Percentiles rank a stretch among this genome's conserved stretches.
These are phyloP conservation scores for Quercus agrifolia DNA, from an alignment of 306 rosid genomes.

Conservation along the genomic window DNA sequence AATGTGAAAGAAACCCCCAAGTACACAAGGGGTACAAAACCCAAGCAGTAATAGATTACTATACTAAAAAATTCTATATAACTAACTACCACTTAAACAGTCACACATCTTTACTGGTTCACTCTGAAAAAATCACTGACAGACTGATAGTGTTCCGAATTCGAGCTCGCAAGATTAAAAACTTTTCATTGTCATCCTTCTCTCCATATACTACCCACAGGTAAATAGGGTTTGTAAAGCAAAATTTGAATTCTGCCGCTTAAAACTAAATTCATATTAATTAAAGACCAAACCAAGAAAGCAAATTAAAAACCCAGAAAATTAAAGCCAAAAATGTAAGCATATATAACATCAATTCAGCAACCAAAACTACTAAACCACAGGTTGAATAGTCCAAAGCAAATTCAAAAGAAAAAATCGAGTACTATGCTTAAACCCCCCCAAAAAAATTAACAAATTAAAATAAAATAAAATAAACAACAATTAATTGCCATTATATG, in stretches of 20 bases:
- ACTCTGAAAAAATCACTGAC: neutral
- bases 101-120: neutral
- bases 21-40: neutral
- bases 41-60: neutral
- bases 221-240: neutral
- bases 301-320: neutral
- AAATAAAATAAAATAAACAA: neutral
- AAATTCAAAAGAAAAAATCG: neutral
- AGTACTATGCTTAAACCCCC: neutral
- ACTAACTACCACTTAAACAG: neutral
- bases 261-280: neutral
- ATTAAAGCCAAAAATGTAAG: neutral
- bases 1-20: too few species aligned
- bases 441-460: neutral
- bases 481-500: constrained; percentile 3
- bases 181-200: neutral
- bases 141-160: neutral
- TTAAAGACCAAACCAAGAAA: neutral
- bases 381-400: constrained; percentile 19
- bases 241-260: neutral
- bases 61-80: neutral
- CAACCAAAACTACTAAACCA: constrained; percentile 7
- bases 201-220: neutral
- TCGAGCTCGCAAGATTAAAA: neutral
- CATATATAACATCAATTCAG: neutral